phyloP scores from a whole-genome alignment of 1,284 basidiomycete genomes.

The Rhodotorula sp. region DNA sequence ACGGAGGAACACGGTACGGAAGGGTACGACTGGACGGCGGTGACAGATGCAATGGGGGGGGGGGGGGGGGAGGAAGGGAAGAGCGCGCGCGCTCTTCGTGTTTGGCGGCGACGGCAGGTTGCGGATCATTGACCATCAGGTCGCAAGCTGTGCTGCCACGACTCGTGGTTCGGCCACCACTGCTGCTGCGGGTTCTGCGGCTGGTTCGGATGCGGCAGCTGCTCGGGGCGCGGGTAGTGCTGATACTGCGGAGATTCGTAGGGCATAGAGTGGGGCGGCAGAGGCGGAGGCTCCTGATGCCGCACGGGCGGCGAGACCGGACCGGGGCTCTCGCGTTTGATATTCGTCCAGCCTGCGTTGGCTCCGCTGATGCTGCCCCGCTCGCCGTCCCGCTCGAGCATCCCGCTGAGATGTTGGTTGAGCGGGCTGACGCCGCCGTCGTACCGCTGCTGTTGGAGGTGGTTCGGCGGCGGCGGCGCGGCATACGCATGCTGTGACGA shows the following conservation, averaged over 20 bases:
- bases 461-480: background rate
- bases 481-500: background rate
- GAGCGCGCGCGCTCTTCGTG: no score
- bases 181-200: conserved; percentile 1
- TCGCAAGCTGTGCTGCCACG: background rate
- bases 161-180: conserved; percentile 1
- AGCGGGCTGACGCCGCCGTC: background rate
- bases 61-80: no score
- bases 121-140: background rate
- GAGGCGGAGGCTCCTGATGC: background rate
- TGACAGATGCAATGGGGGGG: no score
- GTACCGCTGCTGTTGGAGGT: background rate
- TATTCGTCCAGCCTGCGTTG: background rate
- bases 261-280: background rate
- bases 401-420: background rate
- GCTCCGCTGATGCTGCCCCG: background rate
- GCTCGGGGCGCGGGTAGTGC: background rate
- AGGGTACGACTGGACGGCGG: no score
- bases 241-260: background rate
- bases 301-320: background rate
- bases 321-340: background rate
- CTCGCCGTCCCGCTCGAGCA: background rate
- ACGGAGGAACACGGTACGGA: no score
- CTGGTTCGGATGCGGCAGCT: background rate
- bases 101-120: background rate